phyloP scores from a whole-genome alignment of 768 basidiomycete species.

The Leucosporidium creatinivorum region DNA sequence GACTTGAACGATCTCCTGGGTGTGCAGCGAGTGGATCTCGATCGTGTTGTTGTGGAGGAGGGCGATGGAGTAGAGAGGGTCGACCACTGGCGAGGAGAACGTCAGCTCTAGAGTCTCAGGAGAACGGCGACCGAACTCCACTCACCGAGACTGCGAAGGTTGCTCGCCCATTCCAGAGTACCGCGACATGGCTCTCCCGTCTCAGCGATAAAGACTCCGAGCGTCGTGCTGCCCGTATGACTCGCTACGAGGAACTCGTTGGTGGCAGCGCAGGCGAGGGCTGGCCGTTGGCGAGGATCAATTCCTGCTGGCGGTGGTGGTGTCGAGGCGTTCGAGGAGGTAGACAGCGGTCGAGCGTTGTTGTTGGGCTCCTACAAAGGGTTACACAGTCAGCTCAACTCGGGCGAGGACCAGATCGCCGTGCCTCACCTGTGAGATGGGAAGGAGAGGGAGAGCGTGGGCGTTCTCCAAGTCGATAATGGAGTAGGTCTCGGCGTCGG shows the following conservation, averaged over 20 bases:
- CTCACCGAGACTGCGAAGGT: constrained; percentile 67
- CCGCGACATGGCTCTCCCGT: constrained; percentile 83
- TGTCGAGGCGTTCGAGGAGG: not conserved
- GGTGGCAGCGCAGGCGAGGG: constrained; percentile 64
- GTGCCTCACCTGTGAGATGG: constrained; percentile 62
- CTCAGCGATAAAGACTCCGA: constrained; percentile 79
- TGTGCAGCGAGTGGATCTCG: constrained; percentile 71
- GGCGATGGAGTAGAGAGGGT: constrained; percentile 71
- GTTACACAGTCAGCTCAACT: constrained; percentile 11
- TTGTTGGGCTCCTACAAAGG: constrained; percentile 39
- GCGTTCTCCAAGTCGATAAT: constrained; percentile 69
- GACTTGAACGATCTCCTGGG: constrained; percentile 63
- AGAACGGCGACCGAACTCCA: constrained; percentile 7
- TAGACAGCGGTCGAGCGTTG: constrained; percentile 36
- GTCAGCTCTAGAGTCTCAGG: not conserved
- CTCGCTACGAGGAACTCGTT: constrained; percentile 80
- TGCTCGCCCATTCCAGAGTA: constrained; percentile 73
- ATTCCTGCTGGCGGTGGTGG: not conserved
- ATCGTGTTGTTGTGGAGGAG: constrained; percentile 71
- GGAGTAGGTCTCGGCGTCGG: constrained; percentile 65
- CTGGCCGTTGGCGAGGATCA: constrained; percentile 48
- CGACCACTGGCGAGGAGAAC: constrained; percentile 54
- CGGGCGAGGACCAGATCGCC: constrained; percentile 28
- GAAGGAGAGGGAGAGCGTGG: constrained; percentile 64
- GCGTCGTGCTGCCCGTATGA: constrained; percentile 69